A percentile compares a stretch with the other conserved stretches of the same genome.
Conservation (phyloP, 2,329 filamentous ascomycete species). For the Arthrobotrys sinensis region DNA sequence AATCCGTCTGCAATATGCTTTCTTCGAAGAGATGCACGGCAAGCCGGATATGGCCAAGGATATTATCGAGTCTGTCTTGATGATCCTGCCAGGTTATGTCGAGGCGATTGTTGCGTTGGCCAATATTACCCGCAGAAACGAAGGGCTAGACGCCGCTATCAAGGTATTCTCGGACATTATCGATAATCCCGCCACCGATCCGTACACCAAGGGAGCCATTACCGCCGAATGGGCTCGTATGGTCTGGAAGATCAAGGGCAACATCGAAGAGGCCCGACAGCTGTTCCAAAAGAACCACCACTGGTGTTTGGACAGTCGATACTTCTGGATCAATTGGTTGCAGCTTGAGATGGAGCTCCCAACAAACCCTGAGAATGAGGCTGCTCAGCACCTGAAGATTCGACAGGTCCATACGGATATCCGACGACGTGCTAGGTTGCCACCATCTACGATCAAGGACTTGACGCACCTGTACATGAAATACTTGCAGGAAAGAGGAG, state of each 20-base stretch:
- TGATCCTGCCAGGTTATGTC: slow-evolving; percentile 81
- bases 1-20: slow-evolving; percentile 90
- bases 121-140: slow-evolving; percentile 86
- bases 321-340: slow-evolving; percentile 92
- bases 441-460: slow-evolving; percentile 78
- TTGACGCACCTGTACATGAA: slow-evolving; percentile 83
- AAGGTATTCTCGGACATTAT: slow-evolving; percentile 86
- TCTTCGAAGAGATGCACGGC: slow-evolving; percentile 90
- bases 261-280: slow-evolving; percentile 82
- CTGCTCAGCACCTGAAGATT: slow-evolving; percentile 79
- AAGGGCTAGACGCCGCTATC: slow-evolving; percentile 86
- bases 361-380: slow-evolving; percentile 76
- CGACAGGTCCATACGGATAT: slow-evolving; percentile 85
- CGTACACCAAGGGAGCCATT: slow-evolving; percentile 86
- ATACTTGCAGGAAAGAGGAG: slow-evolving; percentile 86
- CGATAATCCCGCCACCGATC: slow-evolving; percentile 78
- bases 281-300: slow-evolving; percentile 87
- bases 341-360: slow-evolving; percentile 90
- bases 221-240: slow-evolving; percentile 90
- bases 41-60: slow-evolving; percentile 84
- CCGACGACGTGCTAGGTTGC: slow-evolving; percentile 79
- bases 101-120: slow-evolving; percentile 91
- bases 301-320: slow-evolving; percentile 85
- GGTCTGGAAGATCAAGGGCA: slow-evolving; percentile 88
- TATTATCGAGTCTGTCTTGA: slow-evolving; percentile 85